Base-by-base conservation (phyloP, 2,329 filamentous ascomycete genomes). In the Penicillium sp. region DNA sequence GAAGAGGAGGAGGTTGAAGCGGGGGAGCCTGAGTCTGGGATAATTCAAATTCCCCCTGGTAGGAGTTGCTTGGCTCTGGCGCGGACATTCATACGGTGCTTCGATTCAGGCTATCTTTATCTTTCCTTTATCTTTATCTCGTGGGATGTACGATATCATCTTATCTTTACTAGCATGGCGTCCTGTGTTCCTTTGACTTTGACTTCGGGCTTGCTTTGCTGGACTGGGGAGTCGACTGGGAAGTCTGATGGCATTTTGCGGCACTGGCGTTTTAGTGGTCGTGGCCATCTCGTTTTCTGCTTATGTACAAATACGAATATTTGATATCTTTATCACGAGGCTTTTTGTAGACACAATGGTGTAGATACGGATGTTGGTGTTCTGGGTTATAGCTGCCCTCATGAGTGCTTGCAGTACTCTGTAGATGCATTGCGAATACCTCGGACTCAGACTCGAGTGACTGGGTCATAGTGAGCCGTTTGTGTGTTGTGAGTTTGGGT, bases 1-100 rank as follows among this genome's bases (percentile, higher is more conserved):
- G 28, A 69, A 71, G 50, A 64, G 65, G 22, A 60, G 71, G 14
- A 54, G 66, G 10, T 55, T 71, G 49, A 70, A 64, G 46, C 56
- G 71, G 41, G 65, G 61, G 11, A 65, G 65, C 50, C 51, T n/a
- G n/a, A n/a, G n/a, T n/a, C n/a, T n/a, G 22, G 52, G 55, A 4
- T 56, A 52, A 52, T 36, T 29, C 5, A 25, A 18, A 7, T 40
- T 12, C 4, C 11, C 27, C 28, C 12, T 22, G 19, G 19, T 25
- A 25, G 7, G n/a, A 19, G 37, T 19, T 43, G 28, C 13, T 18
- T 29, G 41, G n/a, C 22, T 25, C 22, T 6, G 19, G 19, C 22
- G 22, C 8, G n/a, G 14, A 35, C 4, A 34, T 34, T 14, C 18
- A 3, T 30, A 25, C 33, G 16, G 12, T 36, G 41, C 41, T 13